Evolutionary conservation across 495 filamentous ascomycete species (phyloP), one percentile per base, ranked within the genome.

Genomic region (Copromyces sp.): DNA sequence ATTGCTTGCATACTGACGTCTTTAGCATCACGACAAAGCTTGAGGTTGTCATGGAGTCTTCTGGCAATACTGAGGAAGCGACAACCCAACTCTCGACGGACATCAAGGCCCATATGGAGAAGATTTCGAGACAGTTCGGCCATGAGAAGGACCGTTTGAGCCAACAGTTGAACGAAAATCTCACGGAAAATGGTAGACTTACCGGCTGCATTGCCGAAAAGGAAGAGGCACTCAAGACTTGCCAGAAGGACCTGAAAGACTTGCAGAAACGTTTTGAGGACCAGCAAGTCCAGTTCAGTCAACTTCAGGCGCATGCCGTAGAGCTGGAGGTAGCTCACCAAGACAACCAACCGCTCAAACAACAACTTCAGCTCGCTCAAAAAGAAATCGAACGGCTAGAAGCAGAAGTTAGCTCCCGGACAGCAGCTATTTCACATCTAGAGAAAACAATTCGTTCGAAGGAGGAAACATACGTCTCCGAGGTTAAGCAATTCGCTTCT

Each of bases 151-250:
- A 78, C 9, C 69, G 73, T 6, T 32, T 79, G 29, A 41, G 32
- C 32, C 69, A 72, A n/a, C 74, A 77, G 20, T 53, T 80, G 16
- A 70, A 70, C 5, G 47, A 76, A 16, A 78, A 73, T 45, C 70
- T 41, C 17, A 71, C 76, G 37, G 79, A 79, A 65, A 78, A 77
- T 35, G 74, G 71, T 24, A 75, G 72, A 44, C 69, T 78, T 17
- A 45, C 72, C 1, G 42, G 73, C 2, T 73, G 74, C 16, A 68
- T 76, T 37, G 73, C 75, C 35, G 72, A 73, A 11, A 74, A 76
- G 38, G 76, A 77, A 44, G 40, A 59, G 6, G 68, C 72, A 47
- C 76, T 73, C 39, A 39, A 69, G 37, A 24, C 39, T 14, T 73
- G 74, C 39, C 32, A 72, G 11, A n/a, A 68, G 16, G 72, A 76